Evolutionary conservation across 495 filamentous ascomycete genomes (phyloP), one percentile per base, ranked within the genome.

Genomic region (Penicillium macrosclerotiorum): DNA sequence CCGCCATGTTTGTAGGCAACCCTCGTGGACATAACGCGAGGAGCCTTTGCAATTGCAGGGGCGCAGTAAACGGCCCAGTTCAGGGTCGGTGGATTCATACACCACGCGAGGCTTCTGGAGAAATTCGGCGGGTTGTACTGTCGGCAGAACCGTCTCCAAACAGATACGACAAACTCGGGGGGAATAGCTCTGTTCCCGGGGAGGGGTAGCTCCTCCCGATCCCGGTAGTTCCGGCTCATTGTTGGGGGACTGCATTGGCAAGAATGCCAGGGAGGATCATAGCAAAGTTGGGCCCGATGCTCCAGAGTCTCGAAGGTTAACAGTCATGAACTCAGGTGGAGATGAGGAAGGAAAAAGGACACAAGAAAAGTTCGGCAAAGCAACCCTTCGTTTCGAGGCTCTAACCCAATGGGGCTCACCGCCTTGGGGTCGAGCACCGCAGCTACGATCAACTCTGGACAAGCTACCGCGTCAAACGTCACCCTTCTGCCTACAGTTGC

Each of bases 11-110:
- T 91, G 84, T 14, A 98, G 74, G 63, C 93, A 98, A n/a, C 82
- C 87, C 62, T 95, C 88, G 64, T 98, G 93, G 25, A 97, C 90
- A 72, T 95, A 96, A 67, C 85, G 85, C 45, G 90, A 88, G 11
- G 85, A 88, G 42, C 93, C 93, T 68, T 87, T 92, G 73, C 93
- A 98, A 65, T 83, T 82, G 75, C 93, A 98, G 4, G 93, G 93
- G 20, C 88, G 84, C 37, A 98, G 76, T n/a, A 98, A 72, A 4
- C 89, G 84, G 29, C 89, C 90, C 25, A 79, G 70, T 44, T 86
- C 79, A n/a, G 83, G 80, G 45, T 74, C 88, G 37, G 79, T 72
- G 1, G 89, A 92, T 12, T 85, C 77, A 55, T 95, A 95, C 42
- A 78, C 77, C 29, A 90, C 82, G 40, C 80, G 78, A 12, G 86